Evolutionary conservation across 1,139 yeast species (phyloP), one percentile per base, ranked within the genome.

Genomic region (Yarrowia galli): DNA sequence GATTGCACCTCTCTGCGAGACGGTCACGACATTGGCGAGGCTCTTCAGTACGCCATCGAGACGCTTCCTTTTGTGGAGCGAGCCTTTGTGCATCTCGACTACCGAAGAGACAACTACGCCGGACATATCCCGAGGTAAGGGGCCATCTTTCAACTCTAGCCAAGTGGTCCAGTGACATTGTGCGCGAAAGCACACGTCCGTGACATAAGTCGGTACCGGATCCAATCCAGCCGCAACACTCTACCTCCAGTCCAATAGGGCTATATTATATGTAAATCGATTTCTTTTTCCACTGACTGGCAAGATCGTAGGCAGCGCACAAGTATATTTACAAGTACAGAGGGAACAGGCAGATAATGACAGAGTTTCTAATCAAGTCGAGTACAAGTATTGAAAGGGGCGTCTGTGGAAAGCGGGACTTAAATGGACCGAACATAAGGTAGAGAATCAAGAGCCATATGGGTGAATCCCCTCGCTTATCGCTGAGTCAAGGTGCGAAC

Each of bases 1-100:
- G 87, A 87, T 67, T 79, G 81, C 23, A 79, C 82, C 20, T 78
- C 82, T 8, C 80, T 89, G 72, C 84, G 87, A 69, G 96, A 90
- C 74, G 82, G 88, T 68, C 96, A 90, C 75, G 96, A 90, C 75
- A 82, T 89, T 53, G 96, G 92, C 6, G 96, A 90, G 76, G 89
- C 93, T 0, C 79, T 90, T 61, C 96, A 90, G 77, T 90, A 89
- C 74, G 90, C 96, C 1, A 82, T 90, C 51, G 96, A 90, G 73
- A 86, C 92, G 0, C 79, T 90, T 68, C 92, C 95, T 0, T 85
- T 82, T 77, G 92, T 90, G 2, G 95, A 89, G 75, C 81, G 96
- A 67, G 92, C 95, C 2, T 90, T 87, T 80, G 96, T 89, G 15
- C 96, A 90, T 75, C 83, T 90, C 49, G 96, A 90, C 73, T 89